Conservation (phyloP, 176 grass and related monocot species). For the Thalia dealbata region DNA sequence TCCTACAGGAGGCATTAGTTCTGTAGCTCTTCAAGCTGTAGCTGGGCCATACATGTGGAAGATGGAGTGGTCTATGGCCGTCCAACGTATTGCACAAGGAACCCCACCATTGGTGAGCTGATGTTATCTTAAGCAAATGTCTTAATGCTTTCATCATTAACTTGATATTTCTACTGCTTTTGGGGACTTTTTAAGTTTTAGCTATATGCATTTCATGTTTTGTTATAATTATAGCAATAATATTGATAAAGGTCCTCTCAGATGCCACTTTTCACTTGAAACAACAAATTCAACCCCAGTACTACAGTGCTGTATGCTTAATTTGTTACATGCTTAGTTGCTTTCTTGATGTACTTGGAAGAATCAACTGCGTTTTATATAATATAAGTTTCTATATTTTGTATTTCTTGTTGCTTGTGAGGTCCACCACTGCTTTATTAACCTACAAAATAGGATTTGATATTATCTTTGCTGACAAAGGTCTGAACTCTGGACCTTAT, state of each 20-base stretch:
- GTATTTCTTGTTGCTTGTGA: not conserved
- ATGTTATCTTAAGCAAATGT: not conserved
- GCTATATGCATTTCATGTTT: not conserved
- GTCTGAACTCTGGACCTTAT: not conserved
- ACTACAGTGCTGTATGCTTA: not conserved
- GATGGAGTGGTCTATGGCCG: constrained; percentile 67
- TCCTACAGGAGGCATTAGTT: constrained; percentile 37
- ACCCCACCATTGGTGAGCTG: constrained; percentile 76
- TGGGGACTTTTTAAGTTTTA: too few species aligned
- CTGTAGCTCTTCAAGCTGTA: constrained; percentile 86
- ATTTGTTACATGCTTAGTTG: not conserved
- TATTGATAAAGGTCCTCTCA: not conserved
- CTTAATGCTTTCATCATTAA: too few species aligned
- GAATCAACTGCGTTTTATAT: not conserved
- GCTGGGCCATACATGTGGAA: constrained; percentile 96
- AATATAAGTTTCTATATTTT: not conserved
- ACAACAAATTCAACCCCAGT: not conserved
- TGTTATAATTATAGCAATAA: not conserved
- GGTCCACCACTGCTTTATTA: not conserved
- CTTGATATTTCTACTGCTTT: too few species aligned
- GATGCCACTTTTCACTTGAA: not conserved
- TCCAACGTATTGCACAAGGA: constrained; percentile 85
- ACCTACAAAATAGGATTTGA: not conserved
- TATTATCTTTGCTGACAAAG: not conserved
- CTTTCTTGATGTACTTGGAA: too few species aligned